Evolutionary conservation across 148 eudicot genomes (phyloP), one percentile per base, ranked within the genome.

Genomic region (Heliamphora exappendiculata): DNA sequence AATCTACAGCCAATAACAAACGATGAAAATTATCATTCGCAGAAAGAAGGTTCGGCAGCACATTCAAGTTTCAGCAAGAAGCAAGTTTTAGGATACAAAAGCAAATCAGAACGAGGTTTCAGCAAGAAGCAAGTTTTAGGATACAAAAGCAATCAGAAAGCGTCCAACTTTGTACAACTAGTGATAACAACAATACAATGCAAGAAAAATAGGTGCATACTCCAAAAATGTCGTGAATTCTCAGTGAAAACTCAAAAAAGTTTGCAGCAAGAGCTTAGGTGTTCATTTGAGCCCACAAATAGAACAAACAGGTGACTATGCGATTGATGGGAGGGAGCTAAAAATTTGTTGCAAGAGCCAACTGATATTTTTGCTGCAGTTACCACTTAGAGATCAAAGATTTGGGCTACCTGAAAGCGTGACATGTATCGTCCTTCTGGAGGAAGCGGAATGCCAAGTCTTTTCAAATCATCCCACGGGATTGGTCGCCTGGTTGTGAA

Each of bases 361-460:
- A 9, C 33, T 13, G 24, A 31, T 42, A 0, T 37, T 73, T 28
- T 44, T 60, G 36, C 28, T 60, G 20, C 26, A 74, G 67, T 12
- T 41, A 41, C 29, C 22, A 12, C 36, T 16, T 45, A 22, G 51
- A 4, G 6, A 13, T 14, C n/a, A 73, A 68, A 37, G 34, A 41
- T 26, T 45, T 29, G 34, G 29, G 29, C 60, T 81, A 92, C 98
- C 98, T 92, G 85, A 78, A 79, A 89, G 78, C 97, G 94, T 73
- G 97, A 86, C 90, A 88, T 80, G 81, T 95, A 95, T 84, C 88
- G 84, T 75, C 97, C 99, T 85, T 95, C 99, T 22, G 99, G 99
- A 36, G 99, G 99, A 81, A 91, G 91, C 72, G 94, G 90, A 51
- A 95, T 93, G 63, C 97, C 97, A 33, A 95, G 97, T 84, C 86